A percentile compares a stretch with the other conserved stretches of the same genome.
phyloP scores from a whole-genome alignment of 1,284 basidiomycete genomes.

The Nidula niveotomentosa region DNA sequence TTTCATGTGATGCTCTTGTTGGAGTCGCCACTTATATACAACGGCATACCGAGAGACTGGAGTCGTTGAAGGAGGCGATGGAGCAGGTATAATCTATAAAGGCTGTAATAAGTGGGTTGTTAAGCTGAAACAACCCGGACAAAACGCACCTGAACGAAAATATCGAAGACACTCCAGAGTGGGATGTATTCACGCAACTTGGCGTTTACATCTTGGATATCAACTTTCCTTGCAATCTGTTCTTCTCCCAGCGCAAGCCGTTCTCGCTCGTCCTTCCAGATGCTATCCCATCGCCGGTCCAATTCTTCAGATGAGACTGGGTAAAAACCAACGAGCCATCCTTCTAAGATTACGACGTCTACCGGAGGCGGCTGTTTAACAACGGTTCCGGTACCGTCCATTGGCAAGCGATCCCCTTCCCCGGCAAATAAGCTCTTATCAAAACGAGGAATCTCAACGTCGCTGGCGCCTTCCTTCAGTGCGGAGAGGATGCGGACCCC shows the following conservation, averaged over 20 bases:
- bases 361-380: constrained; percentile 49
- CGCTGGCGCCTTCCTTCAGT: constrained; percentile 47
- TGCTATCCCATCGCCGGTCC: constrained; percentile 34
- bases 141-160: constrained; percentile 64
- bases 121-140: neutral
- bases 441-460: constrained; percentile 73
- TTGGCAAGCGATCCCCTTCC: constrained; percentile 77
- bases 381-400: constrained; percentile 33
- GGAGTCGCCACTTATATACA: constrained; percentile 77
- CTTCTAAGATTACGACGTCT: constrained; percentile 89
- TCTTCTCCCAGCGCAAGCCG: constrained; percentile 39
- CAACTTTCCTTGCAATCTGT: constrained; percentile 37
- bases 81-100: constrained; percentile 25
- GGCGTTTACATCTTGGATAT: constrained; percentile 64
- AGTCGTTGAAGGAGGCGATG: constrained; percentile 19
- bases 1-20: constrained; percentile 91
- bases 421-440: constrained; percentile 84
- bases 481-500: constrained; percentile 51
- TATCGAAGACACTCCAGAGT: constrained; percentile 70
- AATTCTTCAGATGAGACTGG: constrained; percentile 53
- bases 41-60: constrained; percentile 44
- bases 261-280: constrained; percentile 36
- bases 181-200: constrained; percentile 54
- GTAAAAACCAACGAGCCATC: constrained; percentile 80
- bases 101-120: neutral